A percentile compares a stretch with the other conserved stretches of the same genome.
phyloP scores from a whole-genome alignment of 2,329 filamentous ascomycete species.

The Diaporthe ampelina region DNA sequence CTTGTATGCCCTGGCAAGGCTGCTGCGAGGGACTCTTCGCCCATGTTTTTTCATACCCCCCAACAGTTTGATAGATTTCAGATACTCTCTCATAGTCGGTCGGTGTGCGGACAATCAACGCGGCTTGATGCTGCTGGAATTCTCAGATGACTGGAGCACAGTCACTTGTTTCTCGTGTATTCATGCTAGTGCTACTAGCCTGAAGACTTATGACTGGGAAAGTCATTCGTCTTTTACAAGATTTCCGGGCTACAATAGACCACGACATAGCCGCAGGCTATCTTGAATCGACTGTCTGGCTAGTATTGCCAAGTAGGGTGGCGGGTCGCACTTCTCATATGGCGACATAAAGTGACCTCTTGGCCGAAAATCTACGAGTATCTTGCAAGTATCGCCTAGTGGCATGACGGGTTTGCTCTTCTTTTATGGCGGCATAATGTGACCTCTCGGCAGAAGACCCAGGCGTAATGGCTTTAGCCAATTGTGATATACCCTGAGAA shows the following conservation, averaged over 20 bases:
- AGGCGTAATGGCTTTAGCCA: neutral
- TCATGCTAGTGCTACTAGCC: neutral
- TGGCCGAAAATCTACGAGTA: neutral
- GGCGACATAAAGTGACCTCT: neutral
- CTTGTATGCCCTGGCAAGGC: slow-evolving; percentile 4
- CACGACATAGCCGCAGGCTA: no score
- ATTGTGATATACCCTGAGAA: no score
- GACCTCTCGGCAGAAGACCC: neutral
- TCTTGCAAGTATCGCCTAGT: neutral
- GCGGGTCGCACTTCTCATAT: neutral
- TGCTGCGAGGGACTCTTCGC: slow-evolving; percentile 11
- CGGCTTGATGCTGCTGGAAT: slow-evolving; percentile 27
- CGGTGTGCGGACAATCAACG: slow-evolving; percentile 4
- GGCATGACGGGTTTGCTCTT: neutral
- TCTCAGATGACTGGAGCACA: neutral
- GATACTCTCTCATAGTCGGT: slow-evolving; percentile 22
- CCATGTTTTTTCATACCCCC: slow-evolving; percentile 37
- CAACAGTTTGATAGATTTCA: slow-evolving; percentile 32
- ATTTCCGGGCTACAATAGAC: no score
- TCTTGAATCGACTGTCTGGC: no score
- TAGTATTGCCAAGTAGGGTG: neutral
- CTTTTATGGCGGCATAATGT: no score
- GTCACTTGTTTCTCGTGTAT: neutral
- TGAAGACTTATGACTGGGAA: neutral
- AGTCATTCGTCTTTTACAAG: no score